phyloP scores from a whole-genome alignment of 495 filamentous ascomycete genomes.

The Penicillium parvum region DNA sequence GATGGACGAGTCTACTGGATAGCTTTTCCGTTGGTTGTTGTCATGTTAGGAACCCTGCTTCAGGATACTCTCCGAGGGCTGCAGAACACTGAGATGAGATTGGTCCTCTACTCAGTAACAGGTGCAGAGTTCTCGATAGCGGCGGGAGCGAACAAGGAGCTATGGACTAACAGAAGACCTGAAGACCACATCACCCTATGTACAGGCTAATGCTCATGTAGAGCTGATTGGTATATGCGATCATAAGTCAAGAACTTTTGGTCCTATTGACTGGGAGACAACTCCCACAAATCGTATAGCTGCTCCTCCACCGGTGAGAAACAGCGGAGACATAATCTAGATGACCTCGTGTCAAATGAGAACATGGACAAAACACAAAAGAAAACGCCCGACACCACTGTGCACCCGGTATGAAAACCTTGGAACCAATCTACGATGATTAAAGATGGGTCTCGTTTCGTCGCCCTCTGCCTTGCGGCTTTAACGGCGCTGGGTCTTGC shows the following conservation, averaged over 20 bases:
- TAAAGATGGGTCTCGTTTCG: constrained; percentile 32
- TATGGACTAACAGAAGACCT: too few relatives aligned
- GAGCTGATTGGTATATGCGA: constrained; percentile 31
- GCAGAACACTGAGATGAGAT: too few relatives aligned
- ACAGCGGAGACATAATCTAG: constrained; percentile 2
- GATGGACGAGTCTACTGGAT: too few relatives aligned
- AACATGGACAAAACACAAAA: constrained; percentile 9
- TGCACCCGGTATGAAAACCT: constrained; percentile 29
- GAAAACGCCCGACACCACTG: constrained; percentile 33
- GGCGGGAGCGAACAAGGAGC: too few relatives aligned
- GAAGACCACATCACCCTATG: constrained; percentile 13
- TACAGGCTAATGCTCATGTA: too few relatives aligned
- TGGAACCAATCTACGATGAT: constrained; percentile 30
- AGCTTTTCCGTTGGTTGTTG: too few relatives aligned
- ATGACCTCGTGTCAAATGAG: constrained; percentile 11
- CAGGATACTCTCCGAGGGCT: too few relatives aligned
- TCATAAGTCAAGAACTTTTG: constrained; percentile 34
- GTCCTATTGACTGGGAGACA: constrained; percentile 24
- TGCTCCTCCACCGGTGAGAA: constrained; percentile 9
- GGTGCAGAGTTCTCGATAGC: too few relatives aligned
- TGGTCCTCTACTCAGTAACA: too few relatives aligned
- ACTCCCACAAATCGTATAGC: constrained; percentile 20
- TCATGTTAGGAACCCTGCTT: too few relatives aligned
- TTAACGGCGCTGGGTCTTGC: constrained; percentile 57
- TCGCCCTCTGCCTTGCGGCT: constrained; percentile 11